Conservation (phyloP, 2,329 filamentous ascomycete genomes). For the Apiospora marii region DNA sequence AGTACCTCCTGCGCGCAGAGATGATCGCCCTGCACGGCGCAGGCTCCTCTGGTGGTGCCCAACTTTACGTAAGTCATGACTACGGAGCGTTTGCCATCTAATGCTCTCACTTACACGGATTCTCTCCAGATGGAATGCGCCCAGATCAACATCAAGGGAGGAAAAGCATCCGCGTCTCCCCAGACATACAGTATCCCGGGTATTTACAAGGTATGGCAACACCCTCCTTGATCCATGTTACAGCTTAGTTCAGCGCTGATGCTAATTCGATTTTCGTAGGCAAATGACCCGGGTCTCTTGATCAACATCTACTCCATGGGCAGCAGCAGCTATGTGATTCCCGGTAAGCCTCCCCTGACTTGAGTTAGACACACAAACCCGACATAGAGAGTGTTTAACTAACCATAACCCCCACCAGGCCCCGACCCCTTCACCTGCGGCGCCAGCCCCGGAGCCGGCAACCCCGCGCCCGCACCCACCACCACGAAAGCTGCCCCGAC, state of each 20-base stretch:
- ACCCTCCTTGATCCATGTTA: not conserved
- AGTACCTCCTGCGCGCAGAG: conserved; percentile 68
- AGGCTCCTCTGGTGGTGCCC: conserved; percentile 50
- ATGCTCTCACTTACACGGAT: not conserved
- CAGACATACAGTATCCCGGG: conserved; percentile 47
- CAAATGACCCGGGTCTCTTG: conserved; percentile 45
- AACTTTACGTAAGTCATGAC: conserved; percentile 49
- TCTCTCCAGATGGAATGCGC: conserved; percentile 46
- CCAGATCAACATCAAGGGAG: conserved; percentile 47
- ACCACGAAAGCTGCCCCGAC: conserved; percentile 16
- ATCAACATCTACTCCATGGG: conserved; percentile 47
- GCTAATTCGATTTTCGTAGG: conserved; percentile 30
- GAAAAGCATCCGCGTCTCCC: conserved; percentile 40
- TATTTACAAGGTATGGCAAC: conserved; percentile 42
- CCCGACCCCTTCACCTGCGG: conserved; percentile 27
- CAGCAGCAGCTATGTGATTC: conserved; percentile 43
- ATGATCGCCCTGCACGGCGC: conserved; percentile 64
- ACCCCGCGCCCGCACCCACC: not conserved
- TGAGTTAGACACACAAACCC: not conserved
- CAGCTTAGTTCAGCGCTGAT: not conserved
- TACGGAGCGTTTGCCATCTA: not conserved
- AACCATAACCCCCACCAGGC: conserved; percentile 13
- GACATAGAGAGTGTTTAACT: not conserved
- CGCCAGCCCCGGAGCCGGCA: conserved; percentile 18
- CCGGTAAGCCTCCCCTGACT: conserved; percentile 34